Evolutionary conservation across 2,329 filamentous ascomycete genomes (phyloP).

Genomic region (Nothophoma quercina): DNA sequence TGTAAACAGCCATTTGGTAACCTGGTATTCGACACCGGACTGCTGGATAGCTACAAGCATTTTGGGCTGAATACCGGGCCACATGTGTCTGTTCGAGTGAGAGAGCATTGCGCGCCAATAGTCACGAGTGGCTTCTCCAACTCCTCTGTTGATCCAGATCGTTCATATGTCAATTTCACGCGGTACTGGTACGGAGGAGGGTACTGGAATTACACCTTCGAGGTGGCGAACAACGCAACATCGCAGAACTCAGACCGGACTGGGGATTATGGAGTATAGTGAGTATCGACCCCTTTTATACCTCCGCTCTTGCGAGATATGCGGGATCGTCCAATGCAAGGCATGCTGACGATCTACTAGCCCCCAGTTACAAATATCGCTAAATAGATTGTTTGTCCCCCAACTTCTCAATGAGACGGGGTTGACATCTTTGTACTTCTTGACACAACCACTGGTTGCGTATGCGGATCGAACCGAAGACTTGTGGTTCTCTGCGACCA

Average conservation of each 20-base stretch:
- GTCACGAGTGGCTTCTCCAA: background rate
- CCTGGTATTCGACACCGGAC: slow-evolving; percentile 25
- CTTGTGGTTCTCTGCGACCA: slow-evolving; percentile 8
- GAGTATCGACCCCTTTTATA: background rate
- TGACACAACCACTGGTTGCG: background rate
- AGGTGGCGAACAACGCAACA: background rate
- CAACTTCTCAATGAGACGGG: background rate
- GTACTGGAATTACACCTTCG: background rate
- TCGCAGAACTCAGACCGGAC: background rate
- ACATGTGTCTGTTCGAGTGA: background rate
- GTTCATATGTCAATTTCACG: background rate
- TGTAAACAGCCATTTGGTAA: slow-evolving; percentile 8
- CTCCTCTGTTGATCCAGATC: background rate
- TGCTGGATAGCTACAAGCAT: slow-evolving; percentile 26
- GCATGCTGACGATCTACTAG: background rate
- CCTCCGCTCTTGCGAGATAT: too few species aligned
- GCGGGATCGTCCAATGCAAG: too few species aligned
- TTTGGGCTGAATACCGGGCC: slow-evolving; percentile 30
- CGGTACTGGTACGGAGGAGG: slow-evolving; percentile 5
- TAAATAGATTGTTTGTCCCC: background rate
- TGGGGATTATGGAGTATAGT: slow-evolving; percentile 4
- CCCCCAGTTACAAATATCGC: background rate
- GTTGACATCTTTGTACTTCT: background rate
- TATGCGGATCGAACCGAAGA: slow-evolving; percentile 1
- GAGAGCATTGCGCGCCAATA: slow-evolving; percentile 3